phyloP scores from a whole-genome alignment of 768 basidiomycete species.

The Mycena galericulata region DNA sequence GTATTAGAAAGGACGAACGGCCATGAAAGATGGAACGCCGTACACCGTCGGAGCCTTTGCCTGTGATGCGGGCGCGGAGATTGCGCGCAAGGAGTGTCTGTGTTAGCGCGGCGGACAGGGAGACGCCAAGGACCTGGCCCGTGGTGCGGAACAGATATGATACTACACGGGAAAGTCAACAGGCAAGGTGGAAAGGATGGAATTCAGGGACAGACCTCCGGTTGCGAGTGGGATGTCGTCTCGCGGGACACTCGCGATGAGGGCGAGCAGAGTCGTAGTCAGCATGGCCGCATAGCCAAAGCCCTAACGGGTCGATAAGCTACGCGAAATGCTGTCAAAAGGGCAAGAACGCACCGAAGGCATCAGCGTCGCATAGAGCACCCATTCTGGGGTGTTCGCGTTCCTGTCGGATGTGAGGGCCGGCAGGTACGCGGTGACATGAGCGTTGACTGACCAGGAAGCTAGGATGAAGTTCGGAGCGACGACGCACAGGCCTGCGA shows the following conservation, averaged over 20 bases:
- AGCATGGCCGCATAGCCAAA: conserved; percentile 68
- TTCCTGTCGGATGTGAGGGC: conserved; percentile 4
- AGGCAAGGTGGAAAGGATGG: not conserved
- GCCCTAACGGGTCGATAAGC: conserved; percentile 46
- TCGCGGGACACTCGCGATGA: conserved; percentile 70
- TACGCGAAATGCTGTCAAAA: too few species aligned
- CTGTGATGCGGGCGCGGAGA: conserved; percentile 17
- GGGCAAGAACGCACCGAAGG: conserved; percentile 45
- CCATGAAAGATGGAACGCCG: not conserved
- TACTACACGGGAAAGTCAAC: conserved; percentile 50
- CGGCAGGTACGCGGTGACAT: not conserved
- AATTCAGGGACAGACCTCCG: conserved; percentile 64
- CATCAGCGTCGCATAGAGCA: conserved; percentile 40
- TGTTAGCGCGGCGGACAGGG: conserved; percentile 69
- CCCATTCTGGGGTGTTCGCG: conserved; percentile 28
- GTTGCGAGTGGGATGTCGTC: conserved; percentile 76
- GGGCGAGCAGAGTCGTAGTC: conserved; percentile 70
- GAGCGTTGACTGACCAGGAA: conserved; percentile 6
- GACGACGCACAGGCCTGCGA: conserved; percentile 24
- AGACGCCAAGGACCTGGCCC: conserved; percentile 83
- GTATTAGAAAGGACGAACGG: not conserved
- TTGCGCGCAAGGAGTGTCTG: conserved; percentile 68
- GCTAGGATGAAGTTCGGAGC: conserved; percentile 21
- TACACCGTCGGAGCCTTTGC: not conserved
- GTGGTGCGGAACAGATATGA: conserved; percentile 80